Base-by-base conservation (phyloP, 371 early-diverging fungal species). In the Lichtheimia corymbifera region DNA sequence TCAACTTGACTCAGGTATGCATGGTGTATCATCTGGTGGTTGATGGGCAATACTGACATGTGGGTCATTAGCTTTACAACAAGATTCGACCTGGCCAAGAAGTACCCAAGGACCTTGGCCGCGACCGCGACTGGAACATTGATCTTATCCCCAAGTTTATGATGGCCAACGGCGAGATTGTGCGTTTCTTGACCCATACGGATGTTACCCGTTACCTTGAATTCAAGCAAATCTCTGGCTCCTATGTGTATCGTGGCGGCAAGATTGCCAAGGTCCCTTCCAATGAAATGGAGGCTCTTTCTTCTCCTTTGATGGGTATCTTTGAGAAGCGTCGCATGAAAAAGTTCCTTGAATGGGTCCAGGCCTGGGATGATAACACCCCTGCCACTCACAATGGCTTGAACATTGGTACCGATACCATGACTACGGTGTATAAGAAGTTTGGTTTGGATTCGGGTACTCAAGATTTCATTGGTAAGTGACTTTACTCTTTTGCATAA, bases 131-230 rank as follows among this genome's bases (percentile, higher is more conserved):
- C 80, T 99, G 92, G 80, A 96, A 93, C 81, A 88, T 99, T 54
- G 99, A 99, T 75, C 79, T 99, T 71, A 96, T 99, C 59, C 99
- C 99, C 65, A 99, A 99, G 84, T 97, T 99, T 76, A 93, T 99
- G 86, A 97, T 99, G 95, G 97, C 97, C 45, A 96, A 94, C 67
- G 97, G 94, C 56, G 92, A 93, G 60, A 84, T 97, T 50, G 91
- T 93, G 64, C 88, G 87, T 57, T 91, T 93, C 60, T 80, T 93
- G 61, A 86, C 86, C 58, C 93, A 98, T 77, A 95, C 99, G 51
- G 96, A 98, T 66, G 97, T 99, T 30, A 95, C 97, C 22, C 91
- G 96, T 59, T 97, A 99, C 83, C 84, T 99, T 27, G 97, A 97
- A 74, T 99, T 99, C 87, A 91, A 93, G 74, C 93, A 96, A 70